A percentile compares a stretch with the other conserved stretches of the same genome.
Conservation (phyloP, 441 rosid species). For the Populus tomentosa region DNA sequence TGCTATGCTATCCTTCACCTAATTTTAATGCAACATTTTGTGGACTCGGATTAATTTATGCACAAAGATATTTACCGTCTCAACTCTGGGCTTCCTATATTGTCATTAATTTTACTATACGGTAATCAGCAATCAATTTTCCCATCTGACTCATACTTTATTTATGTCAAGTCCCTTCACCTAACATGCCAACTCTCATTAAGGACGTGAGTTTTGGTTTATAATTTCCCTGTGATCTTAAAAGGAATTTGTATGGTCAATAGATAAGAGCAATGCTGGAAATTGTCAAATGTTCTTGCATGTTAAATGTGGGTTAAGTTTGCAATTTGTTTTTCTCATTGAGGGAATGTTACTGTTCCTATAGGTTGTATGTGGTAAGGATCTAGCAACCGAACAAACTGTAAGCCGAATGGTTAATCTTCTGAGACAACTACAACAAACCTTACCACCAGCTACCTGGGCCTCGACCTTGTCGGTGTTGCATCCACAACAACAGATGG, state of each 20-base stretch:
- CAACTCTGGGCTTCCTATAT: background rate
- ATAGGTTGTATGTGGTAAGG: constrained; percentile 79
- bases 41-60: background rate
- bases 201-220: background rate
- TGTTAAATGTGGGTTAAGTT: background rate
- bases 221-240: background rate
- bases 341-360: background rate
- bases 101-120: background rate
- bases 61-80: background rate
- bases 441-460: constrained; percentile 76
- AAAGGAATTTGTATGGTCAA: background rate
- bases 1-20: background rate
- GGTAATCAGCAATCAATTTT: background rate
- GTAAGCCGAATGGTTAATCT: constrained; percentile 69
- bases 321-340: background rate
- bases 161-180: background rate
- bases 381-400: constrained; percentile 81
- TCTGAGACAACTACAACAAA: constrained; percentile 84
- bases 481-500: constrained; percentile 92
- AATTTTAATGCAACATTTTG: background rate
- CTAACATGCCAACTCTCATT: background rate
- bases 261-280: background rate
- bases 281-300: background rate
- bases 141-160: background rate
- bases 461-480: constrained; percentile 88